Conservation (phyloP, 768 basidiomycete genomes). For the Russula virescens region DNA sequence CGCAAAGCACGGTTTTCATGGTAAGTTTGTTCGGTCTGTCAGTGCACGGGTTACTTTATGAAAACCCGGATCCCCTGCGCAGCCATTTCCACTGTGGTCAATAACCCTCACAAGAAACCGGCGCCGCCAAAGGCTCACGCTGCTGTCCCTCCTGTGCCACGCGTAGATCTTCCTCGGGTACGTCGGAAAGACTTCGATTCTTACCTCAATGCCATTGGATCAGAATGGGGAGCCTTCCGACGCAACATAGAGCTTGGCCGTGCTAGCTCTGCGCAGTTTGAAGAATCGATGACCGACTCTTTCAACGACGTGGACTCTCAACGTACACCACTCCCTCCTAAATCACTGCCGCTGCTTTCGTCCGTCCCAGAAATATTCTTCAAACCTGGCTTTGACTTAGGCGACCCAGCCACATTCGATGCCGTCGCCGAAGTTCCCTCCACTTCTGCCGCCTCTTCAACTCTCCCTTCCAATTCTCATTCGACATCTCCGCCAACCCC, state of each 20-base stretch:
- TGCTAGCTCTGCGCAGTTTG: constrained; percentile 32
- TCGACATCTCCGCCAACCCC: constrained; percentile 29
- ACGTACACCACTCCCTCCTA: constrained; percentile 30
- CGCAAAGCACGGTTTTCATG: constrained; percentile 82
- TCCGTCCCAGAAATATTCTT: constrained; percentile 83
- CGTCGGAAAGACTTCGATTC: constrained; percentile 78
- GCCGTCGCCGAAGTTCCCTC: constrained; percentile 53
- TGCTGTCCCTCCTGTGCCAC: constrained; percentile 60
- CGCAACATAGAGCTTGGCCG: constrained; percentile 34
- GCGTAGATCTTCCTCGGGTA: constrained; percentile 75
- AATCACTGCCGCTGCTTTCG: constrained; percentile 60
- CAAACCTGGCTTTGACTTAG: constrained; percentile 67
- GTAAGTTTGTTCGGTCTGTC: constrained; percentile 38
- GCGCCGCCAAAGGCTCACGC: constrained; percentile 88
- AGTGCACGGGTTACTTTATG: no score
- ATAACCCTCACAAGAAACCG: constrained; percentile 79
- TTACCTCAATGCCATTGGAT: constrained; percentile 64
- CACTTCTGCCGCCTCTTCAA: background rate
- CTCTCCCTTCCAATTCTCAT: constrained; percentile 17
- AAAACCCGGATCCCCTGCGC: no score
- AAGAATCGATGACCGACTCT: constrained; percentile 14
- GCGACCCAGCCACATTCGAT: constrained; percentile 73
- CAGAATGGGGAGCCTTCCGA: constrained; percentile 76
- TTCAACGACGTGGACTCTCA: constrained; percentile 25
- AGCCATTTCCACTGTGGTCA: constrained; percentile 94